phyloP scores from a whole-genome alignment of 305 asterid genomes.

The Stenogyne calaminthoides region DNA sequence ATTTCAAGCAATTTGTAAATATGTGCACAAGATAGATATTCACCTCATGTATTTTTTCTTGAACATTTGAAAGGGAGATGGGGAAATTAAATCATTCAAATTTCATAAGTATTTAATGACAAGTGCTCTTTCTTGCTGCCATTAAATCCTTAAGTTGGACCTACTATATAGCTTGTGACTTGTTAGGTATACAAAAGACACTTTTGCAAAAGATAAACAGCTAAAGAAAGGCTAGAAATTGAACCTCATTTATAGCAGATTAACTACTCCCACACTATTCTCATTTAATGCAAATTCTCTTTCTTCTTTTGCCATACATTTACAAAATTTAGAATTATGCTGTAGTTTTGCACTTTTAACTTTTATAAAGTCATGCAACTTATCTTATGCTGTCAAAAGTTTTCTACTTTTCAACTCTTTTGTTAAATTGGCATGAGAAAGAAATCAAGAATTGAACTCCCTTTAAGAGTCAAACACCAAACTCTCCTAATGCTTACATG shows the following conservation, averaged over 20 bases:
- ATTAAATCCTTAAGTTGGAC: constrained; percentile 20
- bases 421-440: background rate
- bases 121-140: background rate
- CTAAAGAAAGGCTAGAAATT: constrained; percentile 6
- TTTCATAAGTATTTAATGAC: background rate
- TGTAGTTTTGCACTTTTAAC: background rate
- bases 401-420: background rate
- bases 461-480: background rate
- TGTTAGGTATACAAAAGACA: constrained; percentile 27
- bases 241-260: constrained; percentile 29
- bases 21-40: too few species aligned
- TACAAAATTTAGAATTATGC: background rate
- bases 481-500: background rate
- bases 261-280: constrained; percentile 29
- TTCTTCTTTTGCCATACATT: background rate
- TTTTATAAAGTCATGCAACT: background rate
- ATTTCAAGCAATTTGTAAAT: background rate
- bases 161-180: constrained; percentile 1
- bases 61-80: background rate
- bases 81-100: background rate
- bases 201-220: constrained; percentile 11
- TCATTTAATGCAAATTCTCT: constrained; percentile 25
- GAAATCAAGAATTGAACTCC: background rate
- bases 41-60: too few species aligned
- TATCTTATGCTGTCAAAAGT: background rate